A percentile compares a stretch with the other conserved stretches of the same genome.
Evolutionary conservation across 805 yeast species (phyloP).

Genomic region (Candida piceae): DNA sequence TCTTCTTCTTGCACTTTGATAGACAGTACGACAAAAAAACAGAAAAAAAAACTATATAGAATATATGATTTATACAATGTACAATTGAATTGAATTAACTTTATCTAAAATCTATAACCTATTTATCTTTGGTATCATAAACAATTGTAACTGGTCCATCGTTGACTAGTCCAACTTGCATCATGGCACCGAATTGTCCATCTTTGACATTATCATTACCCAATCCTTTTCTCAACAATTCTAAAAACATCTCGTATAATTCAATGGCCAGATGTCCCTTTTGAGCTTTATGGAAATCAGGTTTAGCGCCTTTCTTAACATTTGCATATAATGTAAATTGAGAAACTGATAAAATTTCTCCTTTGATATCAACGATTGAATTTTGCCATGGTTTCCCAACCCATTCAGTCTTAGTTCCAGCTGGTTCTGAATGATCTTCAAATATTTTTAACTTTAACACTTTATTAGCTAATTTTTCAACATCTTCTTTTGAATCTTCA

Average conservation of each 20-base stretch:
- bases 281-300: conserved; percentile 91
- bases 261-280: conserved; percentile 57
- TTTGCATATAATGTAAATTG: conserved; percentile 89
- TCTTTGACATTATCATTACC: conserved; percentile 70
- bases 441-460: conserved; percentile 63
- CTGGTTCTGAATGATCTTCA: conserved; percentile 43
- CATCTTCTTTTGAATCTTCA: conserved; percentile 73
- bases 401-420: conserved; percentile 45
- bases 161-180: conserved; percentile 84
- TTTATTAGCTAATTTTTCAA: conserved; percentile 62
- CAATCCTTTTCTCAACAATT: conserved; percentile 41
- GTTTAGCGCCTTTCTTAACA: conserved; percentile 87
- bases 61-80: too few species aligned
- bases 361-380: conserved; percentile 56
- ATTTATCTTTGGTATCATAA: conserved; percentile 58
- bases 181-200: conserved; percentile 95
- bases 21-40: too few species aligned
- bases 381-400: conserved; percentile 74
- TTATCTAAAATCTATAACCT: too few species aligned
- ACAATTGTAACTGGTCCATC: conserved; percentile 93
- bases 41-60: too few species aligned
- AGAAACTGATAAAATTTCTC: conserved; percentile 79
- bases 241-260: conserved; percentile 50
- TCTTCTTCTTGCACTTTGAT: too few species aligned
- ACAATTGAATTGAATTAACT: too few species aligned